Evolutionary conservation across 164 flowering plant species (phyloP).

Genomic region (Dillenia turbinata): DNA sequence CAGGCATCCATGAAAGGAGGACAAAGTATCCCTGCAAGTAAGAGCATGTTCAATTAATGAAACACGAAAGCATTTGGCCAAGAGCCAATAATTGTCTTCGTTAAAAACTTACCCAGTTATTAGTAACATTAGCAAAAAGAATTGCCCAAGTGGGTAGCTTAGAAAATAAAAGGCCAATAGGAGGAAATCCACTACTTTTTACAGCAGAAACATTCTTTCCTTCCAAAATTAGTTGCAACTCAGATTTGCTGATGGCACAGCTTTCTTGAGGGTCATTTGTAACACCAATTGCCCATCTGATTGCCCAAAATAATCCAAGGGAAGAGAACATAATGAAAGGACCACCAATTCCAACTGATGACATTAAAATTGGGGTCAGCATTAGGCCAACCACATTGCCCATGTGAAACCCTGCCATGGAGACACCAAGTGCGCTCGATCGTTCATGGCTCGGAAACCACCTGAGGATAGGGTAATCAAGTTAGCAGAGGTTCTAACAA

Average conservation of each 20-base stretch:
- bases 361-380: constrained; percentile 63
- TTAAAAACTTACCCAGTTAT: constrained; percentile 73
- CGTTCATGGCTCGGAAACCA: constrained; percentile 89
- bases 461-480: constrained; percentile 25
- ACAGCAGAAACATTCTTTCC: constrained; percentile 47
- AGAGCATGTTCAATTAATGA: constrained; percentile 3
- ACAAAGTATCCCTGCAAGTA: constrained; percentile 88
- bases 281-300: constrained; percentile 46
- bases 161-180: constrained; percentile 44
- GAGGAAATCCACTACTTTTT: constrained; percentile 32
- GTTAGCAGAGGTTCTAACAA: too few species aligned
- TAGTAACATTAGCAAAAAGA: constrained; percentile 71
- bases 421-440: constrained; percentile 88
- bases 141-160: constrained; percentile 90
- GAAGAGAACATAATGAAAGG: constrained; percentile 75
- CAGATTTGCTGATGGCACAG: constrained; percentile 41
- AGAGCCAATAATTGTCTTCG: background rate
- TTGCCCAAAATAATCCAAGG: constrained; percentile 79
- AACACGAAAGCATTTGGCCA: background rate
- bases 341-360: constrained; percentile 60
- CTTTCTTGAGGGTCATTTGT: constrained; percentile 67
- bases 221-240: constrained; percentile 61
- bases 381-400: constrained; percentile 82
- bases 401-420: constrained; percentile 94
- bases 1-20: constrained; percentile 99